A percentile compares a stretch with the other conserved stretches of the same genome.
Evolutionary conservation across 169 alveolate species (phyloP).

Genomic region (Blepharisma undulans): DNA sequence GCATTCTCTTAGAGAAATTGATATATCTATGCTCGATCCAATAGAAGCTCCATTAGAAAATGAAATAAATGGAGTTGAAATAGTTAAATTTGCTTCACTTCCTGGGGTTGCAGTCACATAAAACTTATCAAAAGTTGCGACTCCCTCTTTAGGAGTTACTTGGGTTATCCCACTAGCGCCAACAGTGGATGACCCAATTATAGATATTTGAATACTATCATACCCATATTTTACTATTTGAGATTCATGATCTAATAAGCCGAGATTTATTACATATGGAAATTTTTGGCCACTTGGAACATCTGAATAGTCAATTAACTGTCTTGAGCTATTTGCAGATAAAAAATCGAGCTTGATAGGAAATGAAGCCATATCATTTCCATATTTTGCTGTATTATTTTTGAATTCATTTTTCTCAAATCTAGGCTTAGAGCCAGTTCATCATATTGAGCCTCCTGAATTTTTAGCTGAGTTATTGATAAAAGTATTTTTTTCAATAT

Average conservation of each 20-base stretch:
- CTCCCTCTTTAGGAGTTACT: neutral
- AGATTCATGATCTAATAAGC: neutral
- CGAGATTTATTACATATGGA: neutral
- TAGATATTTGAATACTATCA: neutral
- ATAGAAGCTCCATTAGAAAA: neutral
- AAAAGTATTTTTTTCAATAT: neutral
- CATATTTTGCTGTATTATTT: constrained; percentile 32
- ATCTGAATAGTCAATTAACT: neutral
- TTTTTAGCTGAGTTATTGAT: neutral
- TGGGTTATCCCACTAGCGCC: neutral
- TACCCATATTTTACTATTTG: neutral
- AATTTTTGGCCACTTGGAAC: neutral
- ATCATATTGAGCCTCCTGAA: constrained; percentile 20
- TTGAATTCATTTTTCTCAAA: neutral
- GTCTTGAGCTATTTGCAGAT: neutral
- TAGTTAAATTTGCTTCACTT: neutral
- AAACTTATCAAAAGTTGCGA: neutral
- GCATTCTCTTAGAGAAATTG: constrained; percentile 19
- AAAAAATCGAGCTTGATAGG: neutral
- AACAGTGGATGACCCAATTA: neutral
- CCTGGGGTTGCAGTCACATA: neutral
- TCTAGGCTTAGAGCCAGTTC: neutral
- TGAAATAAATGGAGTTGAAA: neutral
- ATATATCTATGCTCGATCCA: neutral
- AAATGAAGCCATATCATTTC: constrained; percentile 28